Conservation (phyloP, 1,284 basidiomycete genomes). For the Thelephora terrestris region DNA sequence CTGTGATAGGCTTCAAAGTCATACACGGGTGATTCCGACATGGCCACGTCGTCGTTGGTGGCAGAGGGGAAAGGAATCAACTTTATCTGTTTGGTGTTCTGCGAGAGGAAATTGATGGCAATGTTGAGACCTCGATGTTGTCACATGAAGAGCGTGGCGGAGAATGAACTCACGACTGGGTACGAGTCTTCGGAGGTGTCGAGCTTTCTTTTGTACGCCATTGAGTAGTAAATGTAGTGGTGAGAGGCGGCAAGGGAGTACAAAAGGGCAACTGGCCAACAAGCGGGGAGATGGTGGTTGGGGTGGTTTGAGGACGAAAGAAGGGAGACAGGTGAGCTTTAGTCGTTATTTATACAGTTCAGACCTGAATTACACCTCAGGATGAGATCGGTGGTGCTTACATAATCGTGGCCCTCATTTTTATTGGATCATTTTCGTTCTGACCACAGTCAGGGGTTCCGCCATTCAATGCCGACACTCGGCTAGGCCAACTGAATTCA, state of each 20-base stretch:
- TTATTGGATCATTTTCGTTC: too few species aligned
- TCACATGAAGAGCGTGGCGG: slow-evolving; percentile 14
- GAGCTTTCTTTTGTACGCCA: slow-evolving; percentile 69
- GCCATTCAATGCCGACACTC: too few species aligned
- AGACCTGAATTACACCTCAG: too few species aligned
- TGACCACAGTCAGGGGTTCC: too few species aligned
- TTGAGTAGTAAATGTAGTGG: slow-evolving; percentile 18
- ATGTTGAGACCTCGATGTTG: slow-evolving; percentile 8
- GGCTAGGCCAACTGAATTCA: too few species aligned
- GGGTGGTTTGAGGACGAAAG: slow-evolving; percentile 1
- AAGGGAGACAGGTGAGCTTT: not conserved
- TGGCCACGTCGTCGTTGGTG: slow-evolving; percentile 51
- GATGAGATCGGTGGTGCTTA: too few species aligned
- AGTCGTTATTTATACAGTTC: not conserved
- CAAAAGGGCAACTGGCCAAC: not conserved
- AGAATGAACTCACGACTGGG: slow-evolving; percentile 27
- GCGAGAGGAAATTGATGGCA: slow-evolving; percentile 7
- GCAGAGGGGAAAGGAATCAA: slow-evolving; percentile 59
- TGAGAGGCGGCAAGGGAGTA: slow-evolving; percentile 2
- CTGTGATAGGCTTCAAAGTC: slow-evolving; percentile 49
- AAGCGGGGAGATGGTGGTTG: slow-evolving; percentile 3
- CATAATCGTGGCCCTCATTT: too few species aligned
- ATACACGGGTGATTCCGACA: slow-evolving; percentile 46
- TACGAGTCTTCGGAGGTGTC: slow-evolving; percentile 42
- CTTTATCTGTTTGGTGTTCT: slow-evolving; percentile 61